Percentiles rank a stretch among this genome's conserved stretches.
Conservation (phyloP, 2,329 filamentous ascomycete genomes). For the Neofusicoccum ribis region DNA sequence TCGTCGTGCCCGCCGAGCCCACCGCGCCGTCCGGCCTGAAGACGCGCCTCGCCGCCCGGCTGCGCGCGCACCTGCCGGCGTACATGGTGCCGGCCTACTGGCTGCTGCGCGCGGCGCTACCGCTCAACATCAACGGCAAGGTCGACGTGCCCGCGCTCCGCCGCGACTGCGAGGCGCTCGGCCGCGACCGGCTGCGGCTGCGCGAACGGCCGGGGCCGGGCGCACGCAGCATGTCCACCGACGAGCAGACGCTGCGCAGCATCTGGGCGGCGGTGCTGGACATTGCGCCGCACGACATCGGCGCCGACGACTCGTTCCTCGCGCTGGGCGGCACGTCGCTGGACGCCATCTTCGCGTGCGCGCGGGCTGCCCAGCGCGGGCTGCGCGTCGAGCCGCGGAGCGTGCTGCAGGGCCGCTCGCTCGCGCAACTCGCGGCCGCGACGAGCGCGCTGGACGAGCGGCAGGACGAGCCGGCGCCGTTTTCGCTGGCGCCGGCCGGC, state of each 20-base stretch:
- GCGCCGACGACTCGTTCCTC: neutral
- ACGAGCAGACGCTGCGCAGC: neutral
- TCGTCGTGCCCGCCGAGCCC: slow-evolving; percentile 37
- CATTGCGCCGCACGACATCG: neutral
- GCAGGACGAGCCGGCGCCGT: neutral
- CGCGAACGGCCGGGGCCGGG: neutral
- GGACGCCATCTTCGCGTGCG: slow-evolving; percentile 21
- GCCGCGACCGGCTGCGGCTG: neutral
- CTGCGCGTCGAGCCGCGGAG: slow-evolving; percentile 23
- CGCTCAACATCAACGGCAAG: slow-evolving; percentile 16
- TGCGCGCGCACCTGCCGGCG: slow-evolving; percentile 48
- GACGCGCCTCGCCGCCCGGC: slow-evolving; percentile 28
- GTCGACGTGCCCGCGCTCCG: too few species aligned
- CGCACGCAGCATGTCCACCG: too few species aligned
- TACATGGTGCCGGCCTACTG: slow-evolving; percentile 38
- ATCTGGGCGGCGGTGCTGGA: neutral
- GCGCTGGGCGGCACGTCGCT: neutral
- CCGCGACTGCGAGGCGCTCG: neutral
- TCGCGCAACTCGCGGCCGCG: neutral
- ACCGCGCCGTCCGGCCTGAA: slow-evolving; percentile 21
- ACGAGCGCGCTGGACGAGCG: neutral
- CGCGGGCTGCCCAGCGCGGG: slow-evolving; percentile 34
- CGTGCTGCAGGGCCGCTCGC: neutral
- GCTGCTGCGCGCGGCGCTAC: slow-evolving; percentile 8
- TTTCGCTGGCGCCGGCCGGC: neutral